Conservation (phyloP, 2,329 filamentous ascomycete genomes). For the Exophiala phaeomuriformis region DNA sequence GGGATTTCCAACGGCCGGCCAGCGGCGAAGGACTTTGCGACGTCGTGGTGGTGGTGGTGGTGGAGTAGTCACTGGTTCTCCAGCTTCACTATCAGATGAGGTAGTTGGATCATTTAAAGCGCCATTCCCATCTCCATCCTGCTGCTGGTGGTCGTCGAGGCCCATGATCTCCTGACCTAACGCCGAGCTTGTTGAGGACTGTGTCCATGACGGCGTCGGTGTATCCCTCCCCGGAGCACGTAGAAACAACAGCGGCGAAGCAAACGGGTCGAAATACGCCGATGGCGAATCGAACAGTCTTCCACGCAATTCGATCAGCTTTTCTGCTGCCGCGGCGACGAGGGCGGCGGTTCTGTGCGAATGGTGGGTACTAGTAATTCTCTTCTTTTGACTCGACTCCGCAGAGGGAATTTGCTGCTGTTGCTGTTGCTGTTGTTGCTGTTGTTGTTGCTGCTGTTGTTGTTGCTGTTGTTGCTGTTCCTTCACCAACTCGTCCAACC, state of each 20-base stretch:
- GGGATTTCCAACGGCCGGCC: conserved; percentile 20
- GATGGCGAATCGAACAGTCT: conserved; percentile 33
- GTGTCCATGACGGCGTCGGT: conserved; percentile 12
- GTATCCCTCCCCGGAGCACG: conserved; percentile 37
- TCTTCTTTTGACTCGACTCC: conserved; percentile 12
- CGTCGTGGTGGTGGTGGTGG: conserved; percentile 9
- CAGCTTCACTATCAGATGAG: background rate
- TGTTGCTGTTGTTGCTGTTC: too few relatives aligned
- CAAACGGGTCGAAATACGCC: conserved; percentile 39
- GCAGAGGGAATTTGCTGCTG: background rate
- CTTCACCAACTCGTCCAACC: conserved; percentile 33
- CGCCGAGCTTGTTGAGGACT: background rate
- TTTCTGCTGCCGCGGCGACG: conserved; percentile 15
- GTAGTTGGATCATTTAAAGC: background rate
- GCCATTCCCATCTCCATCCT: conserved; percentile 2
- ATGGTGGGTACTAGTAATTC: background rate
- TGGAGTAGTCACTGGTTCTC: background rate
- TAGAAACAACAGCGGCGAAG: conserved; percentile 38
- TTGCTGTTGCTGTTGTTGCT: too few relatives aligned
- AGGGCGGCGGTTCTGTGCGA: conserved; percentile 21
- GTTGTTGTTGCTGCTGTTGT: too few relatives aligned
- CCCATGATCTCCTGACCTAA: conserved; percentile 10
- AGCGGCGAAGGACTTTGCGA: conserved; percentile 23
- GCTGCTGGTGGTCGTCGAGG: background rate
- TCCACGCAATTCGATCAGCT: conserved; percentile 32